These are phyloP conservation scores for Bullera alba DNA, from an alignment of 768 basidiomycete genomes.

Conservation along the genomic window DNA sequence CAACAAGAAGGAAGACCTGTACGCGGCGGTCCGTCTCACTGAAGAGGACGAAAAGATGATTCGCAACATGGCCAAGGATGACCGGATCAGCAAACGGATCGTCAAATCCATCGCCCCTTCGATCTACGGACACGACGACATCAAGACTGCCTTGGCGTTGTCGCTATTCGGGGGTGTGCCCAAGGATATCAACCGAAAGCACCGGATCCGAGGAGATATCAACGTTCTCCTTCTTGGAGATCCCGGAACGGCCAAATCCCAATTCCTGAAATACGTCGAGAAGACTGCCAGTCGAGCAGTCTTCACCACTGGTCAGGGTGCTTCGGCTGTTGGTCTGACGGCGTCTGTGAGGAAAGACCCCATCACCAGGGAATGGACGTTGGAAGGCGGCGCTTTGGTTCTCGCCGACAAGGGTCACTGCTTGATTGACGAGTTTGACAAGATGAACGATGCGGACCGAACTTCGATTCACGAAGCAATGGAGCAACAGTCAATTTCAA, in stretches of 20 bases:
- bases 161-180: conserved; percentile 89
- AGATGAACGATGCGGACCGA: conserved; percentile 98
- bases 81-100: conserved; percentile 92
- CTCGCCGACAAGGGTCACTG: conserved; percentile 96
- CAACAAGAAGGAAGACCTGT: conserved; percentile 98
- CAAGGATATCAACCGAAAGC: conserved; percentile 95
- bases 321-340: conserved; percentile 94
- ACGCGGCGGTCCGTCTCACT: conserved; percentile 93
- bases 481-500: conserved; percentile 99
- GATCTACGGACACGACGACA: conserved; percentile 98
- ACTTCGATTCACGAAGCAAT: conserved; percentile 99
- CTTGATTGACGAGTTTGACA: conserved; percentile 98
- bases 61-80: conserved; percentile 75
- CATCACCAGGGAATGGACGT: conserved; percentile 93
- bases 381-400: conserved; percentile 97
- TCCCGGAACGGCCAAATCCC: conserved; percentile 97
- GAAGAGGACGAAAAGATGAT: conserved; percentile 96
- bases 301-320: conserved; percentile 96
- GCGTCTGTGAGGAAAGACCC: conserved; percentile 99
- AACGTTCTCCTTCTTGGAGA: conserved; percentile 94
- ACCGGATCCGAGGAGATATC: conserved; percentile 93
- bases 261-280: conserved; percentile 97
- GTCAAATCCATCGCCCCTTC: conserved; percentile 98
- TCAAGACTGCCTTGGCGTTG: conserved; percentile 93
- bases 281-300: conserved; percentile 97